A percentile compares a stretch with the other conserved stretches of the same genome.
These are phyloP conservation scores for Scutellaria barbata DNA, from an alignment of 257 asterid species.

Conservation along the genomic window DNA sequence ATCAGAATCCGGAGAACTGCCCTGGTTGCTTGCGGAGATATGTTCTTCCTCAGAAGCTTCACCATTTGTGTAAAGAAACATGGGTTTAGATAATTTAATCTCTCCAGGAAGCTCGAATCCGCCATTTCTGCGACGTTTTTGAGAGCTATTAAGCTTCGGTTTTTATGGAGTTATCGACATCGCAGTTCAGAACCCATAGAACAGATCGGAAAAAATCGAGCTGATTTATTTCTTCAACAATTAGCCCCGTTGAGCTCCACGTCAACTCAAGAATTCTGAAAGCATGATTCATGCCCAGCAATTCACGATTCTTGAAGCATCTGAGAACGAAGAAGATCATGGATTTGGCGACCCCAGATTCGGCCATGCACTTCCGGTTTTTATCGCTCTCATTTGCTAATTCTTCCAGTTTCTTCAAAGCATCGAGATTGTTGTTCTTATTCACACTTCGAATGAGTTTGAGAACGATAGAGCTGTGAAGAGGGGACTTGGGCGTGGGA, in stretches of 20 bases:
- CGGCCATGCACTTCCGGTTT: slow-evolving; percentile 63
- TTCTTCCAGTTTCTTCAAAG: slow-evolving; percentile 55
- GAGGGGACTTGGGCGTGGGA: slow-evolving; percentile 73
- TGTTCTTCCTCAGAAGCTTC: slow-evolving; percentile 28
- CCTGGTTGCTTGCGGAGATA: slow-evolving; percentile 43
- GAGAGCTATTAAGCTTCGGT: slow-evolving; percentile 49
- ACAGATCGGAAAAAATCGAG: slow-evolving; percentile 48
- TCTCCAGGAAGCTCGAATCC: slow-evolving; percentile 39
- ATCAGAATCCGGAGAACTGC: slow-evolving; percentile 57
- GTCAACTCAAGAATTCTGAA: slow-evolving; percentile 53
- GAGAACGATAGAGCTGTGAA: slow-evolving; percentile 46
- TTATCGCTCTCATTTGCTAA: slow-evolving; percentile 53
- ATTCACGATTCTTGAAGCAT: slow-evolving; percentile 41
- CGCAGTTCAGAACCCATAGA: slow-evolving; percentile 48
- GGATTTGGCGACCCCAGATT: slow-evolving; percentile 57
- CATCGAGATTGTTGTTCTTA: neutral
- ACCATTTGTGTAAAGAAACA: slow-evolving; percentile 45
- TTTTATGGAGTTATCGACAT: slow-evolving; percentile 32
- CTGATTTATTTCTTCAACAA: slow-evolving; percentile 43
- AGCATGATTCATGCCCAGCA: slow-evolving; percentile 54
- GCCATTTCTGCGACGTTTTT: slow-evolving; percentile 40
- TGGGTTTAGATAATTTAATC: slow-evolving; percentile 24
- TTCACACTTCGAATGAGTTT: slow-evolving; percentile 59
- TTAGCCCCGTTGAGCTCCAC: slow-evolving; percentile 50
- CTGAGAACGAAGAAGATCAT: slow-evolving; percentile 49